Conservation (phyloP, 1,284 basidiomycete species). For the Microbotryum saponariae region DNA sequence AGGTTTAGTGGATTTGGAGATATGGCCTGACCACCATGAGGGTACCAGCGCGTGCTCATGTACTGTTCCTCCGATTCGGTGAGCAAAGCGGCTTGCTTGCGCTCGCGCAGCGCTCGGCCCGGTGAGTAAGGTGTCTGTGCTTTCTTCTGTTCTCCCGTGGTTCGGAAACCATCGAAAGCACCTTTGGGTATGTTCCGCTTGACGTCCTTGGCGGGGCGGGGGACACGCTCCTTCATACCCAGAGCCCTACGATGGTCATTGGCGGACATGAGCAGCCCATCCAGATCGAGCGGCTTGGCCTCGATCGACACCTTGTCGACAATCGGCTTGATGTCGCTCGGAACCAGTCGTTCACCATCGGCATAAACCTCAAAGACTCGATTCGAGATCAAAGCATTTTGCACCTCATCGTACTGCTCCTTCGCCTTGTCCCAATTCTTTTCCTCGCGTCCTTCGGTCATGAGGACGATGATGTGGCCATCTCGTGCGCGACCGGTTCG, state of each 20-base stretch:
- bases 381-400: conserved; percentile 77
- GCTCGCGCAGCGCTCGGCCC: conserved; percentile 16
- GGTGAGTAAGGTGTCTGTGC: conserved; percentile 8
- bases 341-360: conserved; percentile 81
- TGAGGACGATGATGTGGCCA: conserved; percentile 84
- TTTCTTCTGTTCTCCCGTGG: conserved; percentile 21
- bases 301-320: conserved; percentile 69
- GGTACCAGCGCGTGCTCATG: conserved; percentile 20
- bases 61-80: conserved; percentile 13
- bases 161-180: conserved; percentile 32
- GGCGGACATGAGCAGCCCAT: conserved; percentile 29
- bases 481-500: conserved; percentile 89
- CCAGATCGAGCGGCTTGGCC: conserved; percentile 40
- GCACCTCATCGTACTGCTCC: conserved; percentile 78
- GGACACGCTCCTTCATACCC: background rate
- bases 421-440: conserved; percentile 79
- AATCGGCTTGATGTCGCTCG: conserved; percentile 64
- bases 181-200: conserved; percentile 36
- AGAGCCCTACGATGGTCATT: too few relatives aligned
- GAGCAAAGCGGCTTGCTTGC: conserved; percentile 18
- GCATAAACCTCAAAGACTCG: conserved; percentile 77
- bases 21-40: conserved; percentile 1
- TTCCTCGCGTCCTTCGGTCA: conserved; percentile 86
- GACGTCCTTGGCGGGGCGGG: conserved; percentile 31
- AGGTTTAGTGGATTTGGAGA: conserved; percentile 3